A percentile compares a stretch with the other conserved stretches of the same genome.
Evolutionary conservation across 2,329 filamentous ascomycete species (phyloP).

Genomic region (Nectriaceae sp.): DNA sequence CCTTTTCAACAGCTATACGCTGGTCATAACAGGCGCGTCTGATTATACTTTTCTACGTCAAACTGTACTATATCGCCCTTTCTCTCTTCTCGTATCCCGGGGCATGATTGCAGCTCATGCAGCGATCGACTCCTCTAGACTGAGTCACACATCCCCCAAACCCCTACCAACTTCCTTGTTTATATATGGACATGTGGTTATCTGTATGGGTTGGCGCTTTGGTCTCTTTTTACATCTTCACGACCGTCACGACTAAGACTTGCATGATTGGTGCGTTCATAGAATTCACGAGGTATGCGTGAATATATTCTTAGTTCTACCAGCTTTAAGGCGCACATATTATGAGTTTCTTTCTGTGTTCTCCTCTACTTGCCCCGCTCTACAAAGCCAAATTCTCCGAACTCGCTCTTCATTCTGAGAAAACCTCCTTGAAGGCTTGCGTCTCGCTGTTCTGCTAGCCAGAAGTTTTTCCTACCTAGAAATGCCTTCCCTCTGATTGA

Average conservation of each 20-base stretch:
- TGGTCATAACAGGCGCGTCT: constrained; percentile 6
- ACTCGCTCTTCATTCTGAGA: neutral
- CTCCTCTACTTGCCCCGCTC: neutral
- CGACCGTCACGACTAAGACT: constrained; percentile 29
- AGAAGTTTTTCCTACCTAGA: no score
- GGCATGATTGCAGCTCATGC: no score
- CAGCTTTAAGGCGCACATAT: no score
- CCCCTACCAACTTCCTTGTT: no score
- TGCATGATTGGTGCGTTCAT: constrained; percentile 32
- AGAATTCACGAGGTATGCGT: constrained; percentile 37
- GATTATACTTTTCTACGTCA: constrained; percentile 7
- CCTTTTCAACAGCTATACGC: neutral
- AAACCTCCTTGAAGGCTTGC: neutral
- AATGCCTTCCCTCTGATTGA: no score
- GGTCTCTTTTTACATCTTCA: constrained; percentile 19
- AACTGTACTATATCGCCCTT: constrained; percentile 2
- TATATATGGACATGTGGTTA: neutral
- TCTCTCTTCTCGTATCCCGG: neutral
- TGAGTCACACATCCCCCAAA: no score
- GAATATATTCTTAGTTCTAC: constrained; percentile 29
- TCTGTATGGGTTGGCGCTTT: constrained; percentile 22
- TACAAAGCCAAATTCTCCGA: neutral
- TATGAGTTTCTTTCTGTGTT: constrained; percentile 7
- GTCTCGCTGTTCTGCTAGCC: no score
- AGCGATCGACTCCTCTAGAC: no score